phyloP scores from a whole-genome alignment of 2,329 filamentous ascomycete species.

The Alternaria infectoria region DNA sequence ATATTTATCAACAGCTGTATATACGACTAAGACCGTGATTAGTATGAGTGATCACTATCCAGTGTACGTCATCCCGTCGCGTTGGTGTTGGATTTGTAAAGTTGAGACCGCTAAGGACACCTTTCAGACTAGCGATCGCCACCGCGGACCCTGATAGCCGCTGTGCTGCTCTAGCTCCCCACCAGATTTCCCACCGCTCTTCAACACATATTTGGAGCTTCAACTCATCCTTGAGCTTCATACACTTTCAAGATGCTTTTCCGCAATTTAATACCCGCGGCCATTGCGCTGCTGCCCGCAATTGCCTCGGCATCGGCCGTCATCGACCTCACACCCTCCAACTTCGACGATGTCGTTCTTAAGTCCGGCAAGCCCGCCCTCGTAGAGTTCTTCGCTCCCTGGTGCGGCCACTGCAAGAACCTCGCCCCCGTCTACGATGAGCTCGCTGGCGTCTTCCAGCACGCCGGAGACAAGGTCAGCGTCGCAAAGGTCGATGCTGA shows the following conservation, averaged over 20 bases:
- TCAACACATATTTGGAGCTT: conserved; percentile 21
- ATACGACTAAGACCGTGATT: background rate
- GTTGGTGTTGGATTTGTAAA: conserved; percentile 33
- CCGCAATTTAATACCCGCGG: conserved; percentile 39
- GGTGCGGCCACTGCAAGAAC: conserved; percentile 99
- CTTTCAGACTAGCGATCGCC: conserved; percentile 36
- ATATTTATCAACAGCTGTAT: background rate
- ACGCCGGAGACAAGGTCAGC: conserved; percentile 75
- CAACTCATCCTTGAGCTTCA: conserved; percentile 27
- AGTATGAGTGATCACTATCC: background rate
- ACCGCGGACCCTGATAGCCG: conserved; percentile 22
- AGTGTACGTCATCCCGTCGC: background rate
- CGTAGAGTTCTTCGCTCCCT: conserved; percentile 97
- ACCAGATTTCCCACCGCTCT: conserved; percentile 19
- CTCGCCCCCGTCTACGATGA: conserved; percentile 95
- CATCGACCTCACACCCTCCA: conserved; percentile 83
- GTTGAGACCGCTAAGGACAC: conserved; percentile 30
- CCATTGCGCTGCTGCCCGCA: conserved; percentile 41
- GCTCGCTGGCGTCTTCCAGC: conserved; percentile 75
- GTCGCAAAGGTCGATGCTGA: conserved; percentile 98
- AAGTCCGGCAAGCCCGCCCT: conserved; percentile 93
- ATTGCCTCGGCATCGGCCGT: conserved; percentile 75
- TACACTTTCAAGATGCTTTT: conserved; percentile 37
- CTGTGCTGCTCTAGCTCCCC: conserved; percentile 19
- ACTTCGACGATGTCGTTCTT: conserved; percentile 90